Evolutionary conservation across 257 asterid genomes (phyloP).

Genomic region (Rhazya stricta): DNA sequence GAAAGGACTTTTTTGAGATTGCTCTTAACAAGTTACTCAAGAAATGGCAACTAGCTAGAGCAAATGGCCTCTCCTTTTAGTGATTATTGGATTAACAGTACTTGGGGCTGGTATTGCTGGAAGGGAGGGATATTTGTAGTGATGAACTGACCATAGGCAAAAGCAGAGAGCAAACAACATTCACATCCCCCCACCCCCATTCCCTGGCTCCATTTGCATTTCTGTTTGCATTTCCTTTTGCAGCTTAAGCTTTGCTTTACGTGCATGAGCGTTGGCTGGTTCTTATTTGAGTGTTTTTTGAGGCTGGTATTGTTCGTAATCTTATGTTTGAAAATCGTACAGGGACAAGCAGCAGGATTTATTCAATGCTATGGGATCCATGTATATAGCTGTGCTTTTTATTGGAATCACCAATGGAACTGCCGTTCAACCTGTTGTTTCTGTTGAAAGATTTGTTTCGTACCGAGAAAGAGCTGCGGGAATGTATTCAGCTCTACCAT

Average conservation of each 20-base stretch:
- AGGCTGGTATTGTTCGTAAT: neutral
- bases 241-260: neutral
- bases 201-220: neutral
- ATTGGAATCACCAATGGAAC: constrained; percentile 80
- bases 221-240: neutral
- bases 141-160: neutral
- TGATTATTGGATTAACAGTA: neutral
- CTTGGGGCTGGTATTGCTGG: neutral
- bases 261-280: neutral
- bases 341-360: constrained; percentile 88
- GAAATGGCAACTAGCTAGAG: neutral
- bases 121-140: neutral
- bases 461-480: constrained; percentile 96
- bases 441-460: constrained; percentile 92
- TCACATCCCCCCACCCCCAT: neutral
- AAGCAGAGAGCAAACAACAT: neutral
- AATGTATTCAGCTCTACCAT: constrained; percentile 86
- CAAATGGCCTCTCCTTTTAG: neutral
- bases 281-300: neutral
- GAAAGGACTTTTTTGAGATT: neutral
- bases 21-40: neutral
- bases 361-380: constrained; percentile 93
- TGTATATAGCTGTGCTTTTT: constrained; percentile 82
- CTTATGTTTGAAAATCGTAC: constrained; percentile 21
- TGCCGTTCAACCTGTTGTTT: constrained; percentile 92